phyloP scores from a whole-genome alignment of 176 grass and related monocot species.

The Musa schizocarpa region DNA sequence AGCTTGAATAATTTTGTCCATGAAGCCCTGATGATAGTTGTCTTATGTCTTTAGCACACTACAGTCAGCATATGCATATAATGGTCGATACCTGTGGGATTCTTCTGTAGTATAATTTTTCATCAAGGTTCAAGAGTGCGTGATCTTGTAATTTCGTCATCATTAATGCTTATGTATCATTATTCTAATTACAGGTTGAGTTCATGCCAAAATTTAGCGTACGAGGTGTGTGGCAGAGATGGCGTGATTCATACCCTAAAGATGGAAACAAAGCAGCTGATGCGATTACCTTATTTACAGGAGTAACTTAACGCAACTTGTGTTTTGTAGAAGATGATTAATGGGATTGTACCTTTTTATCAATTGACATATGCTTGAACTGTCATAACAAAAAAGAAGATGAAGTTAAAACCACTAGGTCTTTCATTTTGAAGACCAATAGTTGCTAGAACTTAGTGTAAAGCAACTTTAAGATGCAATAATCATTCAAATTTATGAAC shows the following conservation, averaged over 20 bases:
- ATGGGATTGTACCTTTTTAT: neutral
- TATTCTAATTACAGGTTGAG: constrained; percentile 57
- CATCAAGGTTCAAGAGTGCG: neutral
- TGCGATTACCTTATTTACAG: constrained; percentile 87
- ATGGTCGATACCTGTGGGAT: neutral
- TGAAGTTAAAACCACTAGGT: too few relatives aligned
- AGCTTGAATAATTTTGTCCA: neutral
- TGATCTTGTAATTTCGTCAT: neutral
- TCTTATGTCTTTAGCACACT: neutral
- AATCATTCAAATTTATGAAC: too few relatives aligned
- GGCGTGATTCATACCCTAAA: constrained; percentile 75
- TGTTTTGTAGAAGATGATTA: constrained; percentile 2
- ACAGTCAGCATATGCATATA: neutral
- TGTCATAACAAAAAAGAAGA: too few relatives aligned
- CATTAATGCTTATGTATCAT: constrained; percentile 22
- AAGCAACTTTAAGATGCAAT: too few relatives aligned
- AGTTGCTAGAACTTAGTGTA: too few relatives aligned
- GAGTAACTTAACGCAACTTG: constrained; percentile 37
- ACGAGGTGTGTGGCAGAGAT: constrained; percentile 86
- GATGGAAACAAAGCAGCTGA: constrained; percentile 42
- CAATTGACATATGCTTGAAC: neutral
- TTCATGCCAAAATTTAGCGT: constrained; percentile 96
- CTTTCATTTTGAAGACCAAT: too few relatives aligned
- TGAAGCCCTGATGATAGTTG: too few relatives aligned
- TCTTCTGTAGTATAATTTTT: neutral